These are phyloP conservation scores for Apiospora kogelbergensis DNA, from an alignment of 2,329 filamentous ascomycete genomes.

Conservation along the genomic window DNA sequence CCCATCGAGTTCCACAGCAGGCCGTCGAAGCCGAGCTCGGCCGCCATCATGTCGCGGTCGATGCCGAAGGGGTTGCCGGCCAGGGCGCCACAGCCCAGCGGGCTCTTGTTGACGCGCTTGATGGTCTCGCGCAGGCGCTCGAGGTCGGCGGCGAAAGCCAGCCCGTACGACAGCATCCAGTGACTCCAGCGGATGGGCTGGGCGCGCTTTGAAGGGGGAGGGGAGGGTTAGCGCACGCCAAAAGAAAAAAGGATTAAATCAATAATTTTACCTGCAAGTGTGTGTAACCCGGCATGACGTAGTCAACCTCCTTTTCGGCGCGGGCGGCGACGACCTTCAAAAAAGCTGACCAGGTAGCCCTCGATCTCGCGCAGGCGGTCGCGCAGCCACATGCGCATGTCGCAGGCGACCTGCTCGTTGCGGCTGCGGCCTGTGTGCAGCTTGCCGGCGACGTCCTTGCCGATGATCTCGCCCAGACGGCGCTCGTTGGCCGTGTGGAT, in stretches of 20 bases:
- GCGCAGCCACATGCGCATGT: slow-evolving; percentile 87
- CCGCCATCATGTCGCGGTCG: slow-evolving; percentile 69
- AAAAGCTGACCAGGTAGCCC: slow-evolving; percentile 62
- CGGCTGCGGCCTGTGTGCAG: slow-evolving; percentile 84
- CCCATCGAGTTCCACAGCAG: slow-evolving; percentile 70
- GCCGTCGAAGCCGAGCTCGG: slow-evolving; percentile 71
- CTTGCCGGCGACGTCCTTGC: slow-evolving; percentile 82
- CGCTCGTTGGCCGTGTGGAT: slow-evolving; percentile 34
- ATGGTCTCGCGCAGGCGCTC: slow-evolving; percentile 67
- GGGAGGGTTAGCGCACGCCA: no score
- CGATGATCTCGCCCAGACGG: slow-evolving; percentile 78
- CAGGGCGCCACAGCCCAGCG: slow-evolving; percentile 69
- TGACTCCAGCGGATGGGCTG: slow-evolving; percentile 73
- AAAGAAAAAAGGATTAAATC: no score
- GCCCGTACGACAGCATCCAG: slow-evolving; percentile 69
- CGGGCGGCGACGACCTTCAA: slow-evolving; percentile 65
- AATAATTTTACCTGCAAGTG: no score
- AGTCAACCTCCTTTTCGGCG: slow-evolving; percentile 67
- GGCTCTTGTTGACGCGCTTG: slow-evolving; percentile 62
- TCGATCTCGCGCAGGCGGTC: slow-evolving; percentile 73
- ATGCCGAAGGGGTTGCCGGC: slow-evolving; percentile 76
- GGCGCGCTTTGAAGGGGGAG: slow-evolving; percentile 62
- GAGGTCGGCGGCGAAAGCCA: slow-evolving; percentile 65
- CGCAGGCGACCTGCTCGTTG: slow-evolving; percentile 87
- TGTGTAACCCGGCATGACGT: no score